A percentile compares a stretch with the other conserved stretches of the same genome.
Evolutionary conservation across 305 asterid species (phyloP).

Genomic region (Fraxinus ornus): DNA sequence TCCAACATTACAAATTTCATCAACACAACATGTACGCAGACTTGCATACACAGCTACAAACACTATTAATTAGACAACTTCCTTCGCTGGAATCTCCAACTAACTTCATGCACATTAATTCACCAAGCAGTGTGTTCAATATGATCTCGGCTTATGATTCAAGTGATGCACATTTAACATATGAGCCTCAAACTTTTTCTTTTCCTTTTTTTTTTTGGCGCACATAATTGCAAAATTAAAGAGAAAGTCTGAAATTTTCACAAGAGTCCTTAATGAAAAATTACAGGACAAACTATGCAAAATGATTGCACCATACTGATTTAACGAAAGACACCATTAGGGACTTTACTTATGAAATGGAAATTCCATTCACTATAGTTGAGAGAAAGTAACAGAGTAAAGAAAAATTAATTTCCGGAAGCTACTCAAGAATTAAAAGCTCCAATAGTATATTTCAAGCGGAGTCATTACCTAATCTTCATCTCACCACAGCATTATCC

Average conservation of each 20-base stretch:
- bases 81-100: not conserved
- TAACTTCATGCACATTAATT: not conserved
- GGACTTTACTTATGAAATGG: not conserved
- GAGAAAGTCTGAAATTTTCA: not conserved
- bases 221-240: not conserved
- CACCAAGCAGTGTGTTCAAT: not conserved
- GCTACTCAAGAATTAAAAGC: not conserved
- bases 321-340: not conserved
- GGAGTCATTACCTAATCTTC: not conserved
- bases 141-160: not conserved
- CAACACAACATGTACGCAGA: not conserved
- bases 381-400: not conserved
- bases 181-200: not conserved
- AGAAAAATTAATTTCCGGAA: not conserved
- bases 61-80: not conserved
- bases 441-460: not conserved
- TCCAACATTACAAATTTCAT: no score
- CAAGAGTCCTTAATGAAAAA: not conserved
- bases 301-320: not conserved
- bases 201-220: not conserved
- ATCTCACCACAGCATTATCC: not conserved
- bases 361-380: not conserved
- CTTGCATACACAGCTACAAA: not conserved
- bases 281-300: not conserved
- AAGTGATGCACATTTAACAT: not conserved